Percentiles rank a stretch among this genome's conserved stretches.
Conservation (phyloP, 495 filamentous ascomycete species). For the Sordaria brevicollis region DNA sequence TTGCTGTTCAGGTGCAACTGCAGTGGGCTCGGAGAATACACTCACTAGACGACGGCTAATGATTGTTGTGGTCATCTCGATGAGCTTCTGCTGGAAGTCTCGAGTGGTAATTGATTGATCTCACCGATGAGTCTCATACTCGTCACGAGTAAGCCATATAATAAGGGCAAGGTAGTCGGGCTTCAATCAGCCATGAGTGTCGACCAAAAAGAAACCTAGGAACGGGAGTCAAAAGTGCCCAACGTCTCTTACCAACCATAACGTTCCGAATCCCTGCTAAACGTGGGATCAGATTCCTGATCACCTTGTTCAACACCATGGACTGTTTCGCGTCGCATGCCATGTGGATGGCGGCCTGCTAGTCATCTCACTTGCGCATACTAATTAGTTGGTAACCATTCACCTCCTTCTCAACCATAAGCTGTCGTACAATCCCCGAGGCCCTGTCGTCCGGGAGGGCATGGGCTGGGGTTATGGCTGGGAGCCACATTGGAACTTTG, state of each 20-base stretch:
- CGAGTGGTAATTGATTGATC: neutral
- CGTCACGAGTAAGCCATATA: no score
- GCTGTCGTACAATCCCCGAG: neutral
- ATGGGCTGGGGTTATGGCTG: neutral
- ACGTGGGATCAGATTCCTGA: constrained; percentile 16
- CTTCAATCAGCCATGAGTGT: neutral
- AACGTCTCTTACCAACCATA: constrained; percentile 10
- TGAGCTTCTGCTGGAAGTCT: neutral
- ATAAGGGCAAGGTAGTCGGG: neutral
- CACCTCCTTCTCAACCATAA: no score
- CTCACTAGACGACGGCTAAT: neutral
- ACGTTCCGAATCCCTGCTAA: constrained; percentile 13
- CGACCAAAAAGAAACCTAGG: neutral
- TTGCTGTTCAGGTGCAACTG: neutral
- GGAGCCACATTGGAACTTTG: neutral
- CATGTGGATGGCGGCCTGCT: neutral
- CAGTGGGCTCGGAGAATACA: neutral
- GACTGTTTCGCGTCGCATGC: neutral
- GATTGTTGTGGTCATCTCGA: neutral
- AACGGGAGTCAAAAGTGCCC: neutral
- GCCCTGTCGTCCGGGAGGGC: neutral
- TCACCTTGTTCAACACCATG: constrained; percentile 1
- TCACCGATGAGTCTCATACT: neutral
- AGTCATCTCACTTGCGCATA: neutral
- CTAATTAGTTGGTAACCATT: neutral